Base-by-base conservation (phyloP, 352 stramenopile species). In the Aphanomyces astaci region DNA sequence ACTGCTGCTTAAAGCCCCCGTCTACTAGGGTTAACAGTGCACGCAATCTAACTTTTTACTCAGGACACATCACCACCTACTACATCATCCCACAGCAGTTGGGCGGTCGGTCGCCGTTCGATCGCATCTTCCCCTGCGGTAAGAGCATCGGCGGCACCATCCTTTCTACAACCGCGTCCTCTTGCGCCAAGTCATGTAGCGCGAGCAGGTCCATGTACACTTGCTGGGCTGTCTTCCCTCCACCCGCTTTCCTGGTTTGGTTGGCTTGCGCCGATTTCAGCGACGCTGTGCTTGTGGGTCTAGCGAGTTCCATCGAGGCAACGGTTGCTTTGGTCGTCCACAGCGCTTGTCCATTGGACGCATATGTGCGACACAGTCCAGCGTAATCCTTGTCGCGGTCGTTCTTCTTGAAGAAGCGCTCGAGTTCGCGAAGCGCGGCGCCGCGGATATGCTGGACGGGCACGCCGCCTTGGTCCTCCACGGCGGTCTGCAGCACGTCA, bases 171-270 rank as follows among this genome's bases (percentile, higher is more conserved):
- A 43, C 36, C 7, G 36, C 15, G 7, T 7, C 36, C 36, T 43
- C 36, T 43, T 7, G 36, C 36, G 15, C 15, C 24, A 55, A 15
- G 10, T 55, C 48, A n/a, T 55, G 11, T 25, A 15, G 48, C 48
- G n/a, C n/a, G 48, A 55, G 48, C n/a, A 55, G n/a, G n/a, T 55
- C 48, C 10, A 55, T 55, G 48, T 55, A 55, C 10, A 55, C n/a
- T 22, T 55, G 48, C 27, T 55, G 48, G 10, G 48, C n/a, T n/a
- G 48, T 55, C 2, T 55, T 55, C 10, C 48, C 36, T 7, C 36
- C 36, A 15, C 7, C 15, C 7, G 36, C 15, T 7, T 43, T 43
- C 7, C 7, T 15, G 45, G 24, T 25, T 24, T 7, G 45, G 9
- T 53, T 53, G 13, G 45, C 36, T 43, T 43, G 36, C 36, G n/a